phyloP scores from a whole-genome alignment of 1,139 yeast species.

The Yamadazyma diddensiae region DNA sequence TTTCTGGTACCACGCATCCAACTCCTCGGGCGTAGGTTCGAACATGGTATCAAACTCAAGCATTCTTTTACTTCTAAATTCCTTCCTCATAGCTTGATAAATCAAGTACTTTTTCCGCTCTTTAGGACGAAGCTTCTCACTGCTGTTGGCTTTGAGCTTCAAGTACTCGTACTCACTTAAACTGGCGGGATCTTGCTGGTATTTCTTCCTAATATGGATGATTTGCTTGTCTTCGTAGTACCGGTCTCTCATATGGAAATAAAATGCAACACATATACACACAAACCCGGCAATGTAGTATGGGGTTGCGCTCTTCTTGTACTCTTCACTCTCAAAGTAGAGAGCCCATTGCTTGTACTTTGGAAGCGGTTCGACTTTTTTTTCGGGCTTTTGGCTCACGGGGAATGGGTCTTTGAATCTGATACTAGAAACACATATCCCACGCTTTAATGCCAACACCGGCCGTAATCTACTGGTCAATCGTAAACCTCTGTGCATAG shows the following conservation, averaged over 20 bases:
- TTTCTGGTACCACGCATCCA: slow-evolving; percentile 44
- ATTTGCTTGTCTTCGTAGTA: slow-evolving; percentile 65
- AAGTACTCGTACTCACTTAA: slow-evolving; percentile 62
- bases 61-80: slow-evolving; percentile 46
- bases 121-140: slow-evolving; percentile 51
- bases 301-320: slow-evolving; percentile 38
- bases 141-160: slow-evolving; percentile 53
- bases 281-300: slow-evolving; percentile 59
- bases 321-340: slow-evolving; percentile 35
- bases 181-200: slow-evolving; percentile 33
- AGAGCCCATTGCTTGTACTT: slow-evolving; percentile 40
- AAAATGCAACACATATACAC: slow-evolving; percentile 55
- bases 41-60: slow-evolving; percentile 44
- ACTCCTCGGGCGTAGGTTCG: slow-evolving; percentile 52
- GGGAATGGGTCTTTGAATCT: slow-evolving; percentile 29
- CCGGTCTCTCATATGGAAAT: slow-evolving; percentile 64
- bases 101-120: slow-evolving; percentile 53
- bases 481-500: no score
- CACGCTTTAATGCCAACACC: no score
- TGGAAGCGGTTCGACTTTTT: slow-evolving; percentile 27
- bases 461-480: no score
- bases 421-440: no score
- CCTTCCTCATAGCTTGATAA: slow-evolving; percentile 52
- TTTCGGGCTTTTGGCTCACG: slow-evolving; percentile 26
- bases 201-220: slow-evolving; percentile 41